These are phyloP conservation scores for Aspergillus homomorphus DNA, from an alignment of 495 filamentous ascomycete genomes.

Conservation along the genomic window DNA sequence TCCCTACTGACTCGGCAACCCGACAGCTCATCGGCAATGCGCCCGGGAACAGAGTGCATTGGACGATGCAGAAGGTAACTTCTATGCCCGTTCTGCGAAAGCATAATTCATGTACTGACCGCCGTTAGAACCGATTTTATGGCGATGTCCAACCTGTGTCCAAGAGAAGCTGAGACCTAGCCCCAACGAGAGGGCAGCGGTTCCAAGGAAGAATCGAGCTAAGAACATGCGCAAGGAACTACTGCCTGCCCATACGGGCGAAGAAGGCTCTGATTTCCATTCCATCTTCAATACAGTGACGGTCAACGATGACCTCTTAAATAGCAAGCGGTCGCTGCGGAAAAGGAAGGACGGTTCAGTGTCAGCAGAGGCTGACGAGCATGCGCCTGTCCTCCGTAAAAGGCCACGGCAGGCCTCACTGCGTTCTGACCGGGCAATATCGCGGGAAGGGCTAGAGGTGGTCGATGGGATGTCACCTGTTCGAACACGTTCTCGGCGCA, in stretches of 20 bases:
- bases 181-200: conserved; percentile 37
- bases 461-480: conserved; percentile 27
- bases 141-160: conserved; percentile 79
- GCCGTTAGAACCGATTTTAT: conserved; percentile 47
- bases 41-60: conserved; percentile 76
- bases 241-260: conserved; percentile 66
- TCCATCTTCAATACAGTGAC: conserved; percentile 78
- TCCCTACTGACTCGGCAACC: conserved; percentile 34
- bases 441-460: conserved; percentile 18
- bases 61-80: conserved; percentile 63
- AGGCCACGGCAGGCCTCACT: conserved; percentile 38
- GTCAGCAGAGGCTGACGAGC: conserved; percentile 52
- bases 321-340: conserved; percentile 79
- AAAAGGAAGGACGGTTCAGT: conserved; percentile 75
- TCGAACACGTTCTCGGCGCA: conserved; percentile 37
- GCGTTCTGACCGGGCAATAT: conserved; percentile 22
- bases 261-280: conserved; percentile 72
- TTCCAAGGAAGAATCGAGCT: conserved; percentile 40
- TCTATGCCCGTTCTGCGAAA: conserved; percentile 2
- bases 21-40: conserved; percentile 83
- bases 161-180: conserved; percentile 60
- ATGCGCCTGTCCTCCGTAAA: conserved; percentile 44
- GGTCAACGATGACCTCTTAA: conserved; percentile 75
- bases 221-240: conserved; percentile 68
- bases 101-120: conserved; percentile 22